Evolutionary conservation across 768 basidiomycete genomes (phyloP), one percentile per base, ranked within the genome.

Genomic region (Termitomyces sp.): DNA sequence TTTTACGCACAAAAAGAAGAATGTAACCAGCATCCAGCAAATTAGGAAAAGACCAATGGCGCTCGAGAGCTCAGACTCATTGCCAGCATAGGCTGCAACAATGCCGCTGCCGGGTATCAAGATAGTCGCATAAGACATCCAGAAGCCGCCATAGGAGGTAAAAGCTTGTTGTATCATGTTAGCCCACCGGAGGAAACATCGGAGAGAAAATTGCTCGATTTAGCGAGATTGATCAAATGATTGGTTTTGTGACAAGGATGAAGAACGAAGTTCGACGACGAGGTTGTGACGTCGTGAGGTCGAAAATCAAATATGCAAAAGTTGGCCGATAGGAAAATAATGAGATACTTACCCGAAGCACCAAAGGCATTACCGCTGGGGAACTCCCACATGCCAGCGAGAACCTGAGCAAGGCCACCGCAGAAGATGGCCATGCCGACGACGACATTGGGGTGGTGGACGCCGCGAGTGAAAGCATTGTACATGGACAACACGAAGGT

Each of bases 311-410:
- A n/a, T n/a, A n/a, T n/a, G n/a, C n/a, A n/a, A n/a, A n/a, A n/a
- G n/a, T n/a, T n/a, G n/a, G n/a, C n/a, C n/a, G 34, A 22, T n/a
- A 7, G 5, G 13, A 3, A 10, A 27, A n/a, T 7, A 80, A n/a
- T n/a, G n/a, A n/a, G 36, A 72, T 73, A 26, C 41, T 44, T 44
- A 44, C 43, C 53, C 2, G 29, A 42, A 31, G 53, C 53, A 34
- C 53, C 53, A 29, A 91, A 90, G 0, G 73, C 74, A 61, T 92
- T 90, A 0, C 85, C 85, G 32, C 79, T 72, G 16, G 84, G 81
- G 72, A 86, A 87, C 70, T 87, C 87, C 91, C 91, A 93, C 87
- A 94, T 92, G 42, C 94, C 94, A 31, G 92, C 93, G 39, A 94
- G 73, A 46, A 95, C 76, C 68, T 95, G 94, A 13, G 79, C 86